Evolutionary conservation across 805 yeast species (phyloP), one percentile per base, ranked within the genome.

Genomic region (Candida pini): DNA sequence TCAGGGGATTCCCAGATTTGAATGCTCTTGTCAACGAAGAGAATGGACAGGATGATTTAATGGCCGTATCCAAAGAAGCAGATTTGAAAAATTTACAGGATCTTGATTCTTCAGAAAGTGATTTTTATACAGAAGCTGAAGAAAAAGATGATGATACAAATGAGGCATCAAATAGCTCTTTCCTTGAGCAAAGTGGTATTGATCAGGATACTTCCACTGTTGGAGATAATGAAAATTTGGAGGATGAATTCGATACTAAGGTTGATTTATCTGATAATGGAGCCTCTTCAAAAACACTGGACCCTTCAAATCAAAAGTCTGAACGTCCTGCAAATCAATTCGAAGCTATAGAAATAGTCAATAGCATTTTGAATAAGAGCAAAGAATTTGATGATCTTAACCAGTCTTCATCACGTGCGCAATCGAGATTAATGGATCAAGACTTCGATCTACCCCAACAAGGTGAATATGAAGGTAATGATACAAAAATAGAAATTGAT

Each of bases 1-100:
- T 44, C 26, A 40, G 48, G 26, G 60, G 51, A 7, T 54, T 58
- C 2, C 30, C 49, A 20, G 47, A 56, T 33, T 58, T 56, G 25
- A 52, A 51, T 34, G 57, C 51, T 1, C 34, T 56, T 25, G 43
- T 51, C 10, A 24, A 43, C 13, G 43, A 40, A 14, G 41, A 39
- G 15, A 6, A 31, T 14, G 41, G 35, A 2, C 32, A 34, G 18
- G 29, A 23, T n/a, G 31, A 35, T 7, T 16, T 27, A 23, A 23
- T 30, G 9, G 21, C 35, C 10, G 34, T 17, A 25, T 19, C 33
- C 10, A 31, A 33, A 10, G 30, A 21, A 2, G 16, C 23, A 4
- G 28, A 13, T 13, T 23, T 13, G 14, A 31, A 35, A 14, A 24
- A 25, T n/a, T 21, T 36, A 19, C 21, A 30, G 16, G 38, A 37